Conservation (phyloP, 164 flowering plant genomes). For the Nymphaea colorata region DNA sequence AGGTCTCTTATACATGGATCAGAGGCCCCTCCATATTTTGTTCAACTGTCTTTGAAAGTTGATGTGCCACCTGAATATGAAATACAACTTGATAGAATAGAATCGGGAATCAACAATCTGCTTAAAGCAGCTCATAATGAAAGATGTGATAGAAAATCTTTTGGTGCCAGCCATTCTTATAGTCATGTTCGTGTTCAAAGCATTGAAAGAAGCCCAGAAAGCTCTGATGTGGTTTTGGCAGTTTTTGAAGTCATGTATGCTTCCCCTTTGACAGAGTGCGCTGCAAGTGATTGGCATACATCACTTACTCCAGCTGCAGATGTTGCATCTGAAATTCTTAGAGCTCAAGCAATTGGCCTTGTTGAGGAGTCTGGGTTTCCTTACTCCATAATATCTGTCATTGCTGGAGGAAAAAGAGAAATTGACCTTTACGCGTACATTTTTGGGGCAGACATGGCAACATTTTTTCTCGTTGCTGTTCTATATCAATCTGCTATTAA, state of each 20-base stretch:
- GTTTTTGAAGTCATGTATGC: slow-evolving; percentile 90
- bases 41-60: slow-evolving; percentile 91
- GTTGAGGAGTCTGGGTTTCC: slow-evolving; percentile 66
- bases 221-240: slow-evolving; percentile 57
- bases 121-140: slow-evolving; percentile 54
- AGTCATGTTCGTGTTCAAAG: slow-evolving; percentile 88
- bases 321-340: slow-evolving; percentile 69
- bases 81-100: slow-evolving; percentile 92
- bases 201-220: slow-evolving; percentile 82
- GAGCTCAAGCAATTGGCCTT: slow-evolving; percentile 39
- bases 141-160: slow-evolving; percentile 48
- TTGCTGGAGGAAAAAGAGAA: slow-evolving; percentile 93
- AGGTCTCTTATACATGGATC: slow-evolving; percentile 80
- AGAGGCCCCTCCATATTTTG: slow-evolving; percentile 95
- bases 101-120: slow-evolving; percentile 75
- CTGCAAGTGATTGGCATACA: slow-evolving; percentile 43
- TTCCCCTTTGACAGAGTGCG: slow-evolving; percentile 44
- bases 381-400: slow-evolving; percentile 68
- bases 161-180: slow-evolving; percentile 35
- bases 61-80: slow-evolving; percentile 85
- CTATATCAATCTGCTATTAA: slow-evolving; percentile 86
- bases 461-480: slow-evolving; percentile 85
- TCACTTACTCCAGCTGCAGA: slow-evolving; percentile 89
- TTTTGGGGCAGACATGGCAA: slow-evolving; percentile 83
- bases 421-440: slow-evolving; percentile 96